Conservation (phyloP, 768 basidiomycete genomes). For the Gloeostereum incarnatum region DNA sequence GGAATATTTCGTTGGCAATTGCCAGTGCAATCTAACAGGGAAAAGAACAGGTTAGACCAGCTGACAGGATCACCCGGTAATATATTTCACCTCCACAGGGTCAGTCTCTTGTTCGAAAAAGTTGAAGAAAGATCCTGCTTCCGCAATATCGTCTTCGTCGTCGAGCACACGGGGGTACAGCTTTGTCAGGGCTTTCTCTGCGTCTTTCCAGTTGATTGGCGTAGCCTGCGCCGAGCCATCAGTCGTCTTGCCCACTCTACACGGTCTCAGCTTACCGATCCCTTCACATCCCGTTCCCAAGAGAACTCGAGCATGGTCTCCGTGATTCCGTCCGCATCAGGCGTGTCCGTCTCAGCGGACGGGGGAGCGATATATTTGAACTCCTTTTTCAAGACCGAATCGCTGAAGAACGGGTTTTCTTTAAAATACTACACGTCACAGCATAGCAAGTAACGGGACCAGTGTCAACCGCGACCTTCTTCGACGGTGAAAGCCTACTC, state of each 20-base stretch:
- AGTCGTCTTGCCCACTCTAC: conserved; percentile 1
- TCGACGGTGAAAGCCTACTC: conserved; percentile 32
- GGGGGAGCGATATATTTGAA: conserved; percentile 61
- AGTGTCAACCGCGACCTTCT: not conserved
- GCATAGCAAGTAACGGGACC: too few relatives aligned
- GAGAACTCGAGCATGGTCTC: conserved; percentile 72
- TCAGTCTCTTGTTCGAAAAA: conserved; percentile 66
- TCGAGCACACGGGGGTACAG: conserved; percentile 64
- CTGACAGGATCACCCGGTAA: not conserved
- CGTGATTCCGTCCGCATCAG: conserved; percentile 70
- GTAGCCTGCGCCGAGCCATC: conserved; percentile 29
- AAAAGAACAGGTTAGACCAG: not conserved
- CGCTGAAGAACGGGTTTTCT: conserved; percentile 76
- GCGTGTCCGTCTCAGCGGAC: conserved; percentile 40
- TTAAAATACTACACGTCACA: conserved; percentile 56
- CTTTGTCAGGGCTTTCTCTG: conserved; percentile 69
- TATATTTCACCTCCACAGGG: conserved; percentile 45
- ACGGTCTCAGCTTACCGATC: conserved; percentile 39
- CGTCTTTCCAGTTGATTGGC: conserved; percentile 78
- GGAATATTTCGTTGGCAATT: conserved; percentile 73
- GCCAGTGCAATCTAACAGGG: conserved; percentile 51
- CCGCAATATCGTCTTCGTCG: conserved; percentile 52
- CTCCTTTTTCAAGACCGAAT: conserved; percentile 72
- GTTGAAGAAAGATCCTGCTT: conserved; percentile 83
- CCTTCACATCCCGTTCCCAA: conserved; percentile 66